phyloP scores from a whole-genome alignment of 2,329 filamentous ascomycete genomes.

The Colletotrichum lupini region DNA sequence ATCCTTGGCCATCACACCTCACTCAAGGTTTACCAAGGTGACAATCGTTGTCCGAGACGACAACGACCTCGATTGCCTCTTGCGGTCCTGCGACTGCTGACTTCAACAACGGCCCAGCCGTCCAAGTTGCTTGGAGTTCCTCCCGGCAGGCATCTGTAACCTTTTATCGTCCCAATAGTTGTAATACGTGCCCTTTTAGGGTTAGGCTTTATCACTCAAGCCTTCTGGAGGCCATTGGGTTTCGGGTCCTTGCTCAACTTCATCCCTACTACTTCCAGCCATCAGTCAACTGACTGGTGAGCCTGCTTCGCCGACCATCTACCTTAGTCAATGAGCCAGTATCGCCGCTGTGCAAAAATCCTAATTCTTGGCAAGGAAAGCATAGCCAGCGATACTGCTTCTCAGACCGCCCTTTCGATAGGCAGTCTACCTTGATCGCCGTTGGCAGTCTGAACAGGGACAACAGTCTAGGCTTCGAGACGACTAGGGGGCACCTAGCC shows the following conservation, averaged over 20 bases:
- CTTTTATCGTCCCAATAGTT: slow-evolving; percentile 21
- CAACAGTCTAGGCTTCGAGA: slow-evolving; percentile 14
- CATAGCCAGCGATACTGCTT: background rate
- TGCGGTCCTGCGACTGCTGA: background rate
- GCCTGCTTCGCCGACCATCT: background rate
- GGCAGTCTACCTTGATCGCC: slow-evolving; percentile 3
- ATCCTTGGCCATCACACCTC: background rate
- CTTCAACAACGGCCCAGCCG: slow-evolving; percentile 9
- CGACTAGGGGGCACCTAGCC: slow-evolving; percentile 28
- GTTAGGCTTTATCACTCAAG: slow-evolving; percentile 9
- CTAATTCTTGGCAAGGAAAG: background rate
- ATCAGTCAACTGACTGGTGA: background rate
- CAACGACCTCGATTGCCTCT: background rate
- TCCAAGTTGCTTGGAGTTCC: slow-evolving; percentile 9
- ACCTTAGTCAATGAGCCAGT: background rate
- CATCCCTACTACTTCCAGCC: slow-evolving; percentile 8
- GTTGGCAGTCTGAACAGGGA: slow-evolving; percentile 14
- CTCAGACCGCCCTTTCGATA: background rate
- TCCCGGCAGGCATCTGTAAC: slow-evolving; percentile 20
- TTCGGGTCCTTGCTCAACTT: slow-evolving; percentile 19
- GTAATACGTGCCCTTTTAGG: background rate
- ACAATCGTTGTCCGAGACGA: background rate
- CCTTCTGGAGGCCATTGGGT: background rate
- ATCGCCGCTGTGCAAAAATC: background rate
- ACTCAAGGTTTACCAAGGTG: background rate